A percentile compares a stretch with the other conserved stretches of the same genome.
Conservation (phyloP, 148 eudicot genomes). For the Fagopyrum homotropicum region DNA sequence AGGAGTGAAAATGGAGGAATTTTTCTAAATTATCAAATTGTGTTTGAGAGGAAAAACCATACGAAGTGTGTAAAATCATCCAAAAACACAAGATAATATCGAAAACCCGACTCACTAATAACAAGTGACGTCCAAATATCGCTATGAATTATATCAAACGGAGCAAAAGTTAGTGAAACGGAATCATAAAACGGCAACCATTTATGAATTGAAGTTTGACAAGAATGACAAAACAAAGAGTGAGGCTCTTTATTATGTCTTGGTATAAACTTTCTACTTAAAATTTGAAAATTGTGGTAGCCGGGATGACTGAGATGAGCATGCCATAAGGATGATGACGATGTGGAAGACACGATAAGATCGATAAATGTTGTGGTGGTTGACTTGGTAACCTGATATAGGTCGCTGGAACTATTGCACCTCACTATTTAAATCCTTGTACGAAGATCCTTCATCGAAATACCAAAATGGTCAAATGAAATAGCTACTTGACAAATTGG, state of each 20-base stretch:
- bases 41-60: neutral
- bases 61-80: neutral
- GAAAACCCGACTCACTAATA: too few relatives aligned
- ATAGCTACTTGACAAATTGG: neutral
- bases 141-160: too few relatives aligned
- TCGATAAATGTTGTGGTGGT: too few relatives aligned
- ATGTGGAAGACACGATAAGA: too few relatives aligned
- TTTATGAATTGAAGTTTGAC: too few relatives aligned
- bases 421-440: neutral
- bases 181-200: too few relatives aligned
- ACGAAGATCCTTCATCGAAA: neutral
- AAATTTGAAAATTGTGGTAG: too few relatives aligned
- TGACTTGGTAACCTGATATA: neutral
- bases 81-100: neutral
- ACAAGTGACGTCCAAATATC: too few relatives aligned
- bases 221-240: too few relatives aligned
- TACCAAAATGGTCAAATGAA: neutral
- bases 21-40: neutral
- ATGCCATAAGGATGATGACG: neutral
- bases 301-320: neutral
- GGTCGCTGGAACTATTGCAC: neutral
- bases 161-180: too few relatives aligned
- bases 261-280: too few relatives aligned
- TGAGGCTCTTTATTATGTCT: too few relatives aligned
- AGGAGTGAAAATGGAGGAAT: neutral